These are phyloP conservation scores for Yamadazyma takamatsuzukensis DNA, from an alignment of 805 yeast genomes.

Conservation along the genomic window DNA sequence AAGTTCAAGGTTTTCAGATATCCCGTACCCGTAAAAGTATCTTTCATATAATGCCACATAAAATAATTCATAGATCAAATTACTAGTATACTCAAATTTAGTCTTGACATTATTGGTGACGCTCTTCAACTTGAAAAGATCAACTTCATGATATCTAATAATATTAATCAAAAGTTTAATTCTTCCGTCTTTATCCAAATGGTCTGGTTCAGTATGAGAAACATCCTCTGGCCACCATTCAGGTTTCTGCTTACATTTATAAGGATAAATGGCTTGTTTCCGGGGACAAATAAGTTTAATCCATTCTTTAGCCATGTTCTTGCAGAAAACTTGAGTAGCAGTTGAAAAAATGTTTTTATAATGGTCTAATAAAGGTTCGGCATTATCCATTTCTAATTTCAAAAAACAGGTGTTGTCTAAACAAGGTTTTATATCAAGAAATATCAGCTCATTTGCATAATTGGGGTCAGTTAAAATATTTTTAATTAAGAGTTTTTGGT, in stretches of 20 bases:
- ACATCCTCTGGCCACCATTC: slow-evolving; percentile 67
- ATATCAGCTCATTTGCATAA: slow-evolving; percentile 5
- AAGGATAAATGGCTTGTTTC: slow-evolving; percentile 63
- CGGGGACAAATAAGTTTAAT: slow-evolving; percentile 61
- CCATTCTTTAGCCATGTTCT: slow-evolving; percentile 63
- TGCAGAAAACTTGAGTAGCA: slow-evolving; percentile 41
- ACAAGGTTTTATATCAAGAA: slow-evolving; percentile 11
- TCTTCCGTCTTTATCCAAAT: slow-evolving; percentile 57
- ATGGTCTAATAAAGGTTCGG: slow-evolving; percentile 10
- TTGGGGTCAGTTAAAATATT: slow-evolving; percentile 5
- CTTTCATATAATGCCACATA: slow-evolving; percentile 25
- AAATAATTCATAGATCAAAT: slow-evolving; percentile 22
- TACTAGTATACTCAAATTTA: slow-evolving; percentile 5
- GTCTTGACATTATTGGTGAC: slow-evolving; percentile 3
- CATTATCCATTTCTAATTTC: slow-evolving; percentile 1
- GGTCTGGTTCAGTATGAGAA: slow-evolving; percentile 72
- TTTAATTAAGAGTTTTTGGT: slow-evolving; percentile 8
- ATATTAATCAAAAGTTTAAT: slow-evolving; percentile 45
- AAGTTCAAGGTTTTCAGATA: slow-evolving; percentile 7
- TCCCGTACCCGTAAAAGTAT: slow-evolving; percentile 14
- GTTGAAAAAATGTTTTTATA: slow-evolving; percentile 16
- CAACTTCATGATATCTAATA: slow-evolving; percentile 13
- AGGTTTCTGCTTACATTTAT: slow-evolving; percentile 49
- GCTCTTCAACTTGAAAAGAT: slow-evolving; percentile 7
- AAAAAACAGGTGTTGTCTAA: slow-evolving; percentile 1